Evolutionary conservation across 176 grass and related monocot genomes (phyloP).

Genomic region (Oryza punctata): DNA sequence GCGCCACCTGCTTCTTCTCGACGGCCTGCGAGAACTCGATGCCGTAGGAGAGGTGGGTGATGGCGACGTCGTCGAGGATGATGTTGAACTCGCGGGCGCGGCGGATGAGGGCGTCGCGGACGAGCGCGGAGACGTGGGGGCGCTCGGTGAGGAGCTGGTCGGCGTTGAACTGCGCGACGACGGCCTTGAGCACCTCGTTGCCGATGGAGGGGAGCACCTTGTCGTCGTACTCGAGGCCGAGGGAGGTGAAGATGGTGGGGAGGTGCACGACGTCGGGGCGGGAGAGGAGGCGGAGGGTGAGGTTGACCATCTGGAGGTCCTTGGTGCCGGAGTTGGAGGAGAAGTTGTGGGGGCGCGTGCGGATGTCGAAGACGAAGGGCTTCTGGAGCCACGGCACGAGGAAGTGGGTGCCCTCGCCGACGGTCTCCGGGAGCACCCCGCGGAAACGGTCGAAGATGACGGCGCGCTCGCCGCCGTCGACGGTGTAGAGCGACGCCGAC

Average conservation of each 20-base stretch:
- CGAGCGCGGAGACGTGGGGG: conserved; percentile 89
- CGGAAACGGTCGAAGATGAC: conserved; percentile 98
- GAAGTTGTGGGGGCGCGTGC: conserved; percentile 96
- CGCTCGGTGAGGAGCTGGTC: conserved; percentile 97
- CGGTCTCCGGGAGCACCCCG: conserved; percentile 76
- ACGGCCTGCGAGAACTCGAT: conserved; percentile 92
- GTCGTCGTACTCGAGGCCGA: conserved; percentile 95
- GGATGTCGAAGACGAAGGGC: conserved; percentile 96
- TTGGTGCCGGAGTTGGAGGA: conserved; percentile 97
- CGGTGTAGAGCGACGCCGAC: conserved; percentile 81
- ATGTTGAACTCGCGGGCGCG: conserved; percentile 97
- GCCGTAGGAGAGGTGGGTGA: conserved; percentile 97
- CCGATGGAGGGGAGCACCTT: conserved; percentile 99
- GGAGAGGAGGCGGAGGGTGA: conserved; percentile 93
- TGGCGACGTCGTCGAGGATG: conserved; percentile 95
- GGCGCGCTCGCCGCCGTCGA: conserved; percentile 92
- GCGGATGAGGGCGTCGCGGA: conserved; percentile 83
- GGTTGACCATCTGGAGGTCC: conserved; percentile 98
- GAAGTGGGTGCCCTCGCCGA: conserved; percentile 93
- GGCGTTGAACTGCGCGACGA: conserved; percentile 98
- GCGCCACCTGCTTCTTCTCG: conserved; percentile 99
- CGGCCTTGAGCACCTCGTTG: conserved; percentile 98
- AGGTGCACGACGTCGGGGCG: conserved; percentile 78
- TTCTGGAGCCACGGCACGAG: conserved; percentile 98
- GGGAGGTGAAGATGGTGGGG: conserved; percentile 99